Conservation (phyloP, 495 filamentous ascomycete species). For the Melanomma pulvis-pyrius region DNA sequence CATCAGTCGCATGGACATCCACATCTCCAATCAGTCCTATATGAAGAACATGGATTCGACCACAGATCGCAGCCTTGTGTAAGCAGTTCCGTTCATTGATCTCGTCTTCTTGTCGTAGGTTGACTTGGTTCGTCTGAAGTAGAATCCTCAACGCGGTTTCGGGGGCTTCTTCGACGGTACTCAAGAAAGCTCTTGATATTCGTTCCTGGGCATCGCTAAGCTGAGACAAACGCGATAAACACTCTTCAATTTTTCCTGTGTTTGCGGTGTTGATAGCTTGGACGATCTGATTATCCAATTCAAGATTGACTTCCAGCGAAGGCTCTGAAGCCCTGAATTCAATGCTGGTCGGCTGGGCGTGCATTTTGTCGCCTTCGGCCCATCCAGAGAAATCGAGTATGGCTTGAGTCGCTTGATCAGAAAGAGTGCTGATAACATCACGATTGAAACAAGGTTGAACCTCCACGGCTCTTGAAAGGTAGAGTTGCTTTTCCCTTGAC, state of each 20-base stretch:
- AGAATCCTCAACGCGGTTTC: conserved; percentile 74
- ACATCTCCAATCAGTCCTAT: conserved; percentile 71
- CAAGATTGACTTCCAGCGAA: conserved; percentile 65
- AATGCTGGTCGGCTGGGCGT: conserved; percentile 54
- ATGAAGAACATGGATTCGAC: conserved; percentile 72
- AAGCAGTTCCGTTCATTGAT: conserved; percentile 97
- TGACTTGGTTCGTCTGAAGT: conserved; percentile 76
- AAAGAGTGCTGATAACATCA: conserved; percentile 91
- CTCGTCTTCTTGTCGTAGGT: conserved; percentile 87
- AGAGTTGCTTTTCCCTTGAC: conserved; percentile 96
- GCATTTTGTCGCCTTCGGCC: conserved; percentile 92
- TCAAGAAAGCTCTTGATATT: conserved; percentile 84
- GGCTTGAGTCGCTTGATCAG: conserved; percentile 92
- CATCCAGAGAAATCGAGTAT: conserved; percentile 91
- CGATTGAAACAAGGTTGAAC: conserved; percentile 98
- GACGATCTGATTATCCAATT: conserved; percentile 84
- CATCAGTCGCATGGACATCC: conserved; percentile 77
- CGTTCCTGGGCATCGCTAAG: conserved; percentile 67
- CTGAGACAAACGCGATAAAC: conserved; percentile 58
- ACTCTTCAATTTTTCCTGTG: conserved; percentile 61
- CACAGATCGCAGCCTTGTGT: conserved; percentile 92
- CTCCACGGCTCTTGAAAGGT: conserved; percentile 92
- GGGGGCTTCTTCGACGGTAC: conserved; percentile 82
- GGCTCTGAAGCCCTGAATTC: conserved; percentile 8
- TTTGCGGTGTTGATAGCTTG: conserved; percentile 83